Evolutionary conservation across 495 filamentous ascomycete species (phyloP).

Genomic region (Symbiotaphrina buchneri): DNA sequence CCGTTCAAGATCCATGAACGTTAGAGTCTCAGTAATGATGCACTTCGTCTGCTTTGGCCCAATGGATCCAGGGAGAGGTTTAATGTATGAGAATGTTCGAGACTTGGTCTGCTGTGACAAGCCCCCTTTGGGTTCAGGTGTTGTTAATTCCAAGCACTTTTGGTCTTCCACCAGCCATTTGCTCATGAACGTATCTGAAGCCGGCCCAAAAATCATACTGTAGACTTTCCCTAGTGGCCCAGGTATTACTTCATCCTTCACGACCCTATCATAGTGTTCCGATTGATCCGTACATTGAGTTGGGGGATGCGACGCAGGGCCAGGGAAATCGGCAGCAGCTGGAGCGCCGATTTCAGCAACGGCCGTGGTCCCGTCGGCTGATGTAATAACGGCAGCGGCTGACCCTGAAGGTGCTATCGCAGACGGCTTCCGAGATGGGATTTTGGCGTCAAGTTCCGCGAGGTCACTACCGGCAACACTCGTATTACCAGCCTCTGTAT

Average conservation of each 20-base stretch:
- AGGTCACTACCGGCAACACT: conserved; percentile 37
- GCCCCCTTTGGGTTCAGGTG: conserved; percentile 61
- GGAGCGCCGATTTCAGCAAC: not conserved
- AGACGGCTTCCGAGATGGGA: conserved; percentile 42
- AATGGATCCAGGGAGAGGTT: conserved; percentile 61
- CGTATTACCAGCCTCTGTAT: conserved; percentile 34
- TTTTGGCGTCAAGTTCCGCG: conserved; percentile 23
- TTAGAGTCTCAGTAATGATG: conserved; percentile 62
- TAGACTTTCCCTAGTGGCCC: conserved; percentile 89
- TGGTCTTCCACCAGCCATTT: conserved; percentile 75
- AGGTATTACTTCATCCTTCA: conserved; percentile 68
- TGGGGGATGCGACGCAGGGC: conserved; percentile 58
- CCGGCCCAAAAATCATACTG: conserved; percentile 62
- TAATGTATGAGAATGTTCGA: conserved; percentile 72
- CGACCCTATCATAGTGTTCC: conserved; percentile 59
- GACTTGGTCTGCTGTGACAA: conserved; percentile 48
- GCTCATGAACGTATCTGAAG: conserved; percentile 53
- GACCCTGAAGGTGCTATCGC: too few species aligned
- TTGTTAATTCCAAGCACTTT: conserved; percentile 66
- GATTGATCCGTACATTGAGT: conserved; percentile 62
- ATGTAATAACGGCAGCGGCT: conserved; percentile 22
- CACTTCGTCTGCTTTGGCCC: conserved; percentile 94
- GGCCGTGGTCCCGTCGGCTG: conserved; percentile 10
- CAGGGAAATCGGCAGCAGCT: conserved; percentile 51
- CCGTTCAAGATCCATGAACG: conserved; percentile 71